Evolutionary conservation across 345 rosid genomes (phyloP).

Genomic region (Dovyalis caffra): DNA sequence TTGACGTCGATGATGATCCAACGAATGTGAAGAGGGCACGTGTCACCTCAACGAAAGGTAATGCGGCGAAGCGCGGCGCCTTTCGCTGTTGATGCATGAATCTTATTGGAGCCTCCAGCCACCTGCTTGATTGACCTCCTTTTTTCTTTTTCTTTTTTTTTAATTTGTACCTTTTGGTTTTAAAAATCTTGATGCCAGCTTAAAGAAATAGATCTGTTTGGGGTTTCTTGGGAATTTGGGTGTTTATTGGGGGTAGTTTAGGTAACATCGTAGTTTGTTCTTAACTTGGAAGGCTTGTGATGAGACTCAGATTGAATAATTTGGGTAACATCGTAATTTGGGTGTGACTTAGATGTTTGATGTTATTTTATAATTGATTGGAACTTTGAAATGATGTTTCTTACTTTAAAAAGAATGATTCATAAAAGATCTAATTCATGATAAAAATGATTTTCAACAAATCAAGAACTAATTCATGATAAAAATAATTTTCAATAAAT

Average conservation of each 20-base stretch:
- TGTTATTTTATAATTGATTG: too few species aligned
- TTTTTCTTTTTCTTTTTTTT: not conserved
- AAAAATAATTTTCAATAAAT: too few species aligned
- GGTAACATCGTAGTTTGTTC: not conserved
- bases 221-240: conserved; percentile 2
- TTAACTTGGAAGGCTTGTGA: not conserved
- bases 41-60: conserved; percentile 33
- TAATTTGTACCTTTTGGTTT: not conserved
- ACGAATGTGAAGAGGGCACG: conserved; percentile 48
- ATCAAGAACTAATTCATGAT: too few species aligned
- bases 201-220: not conserved
- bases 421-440: too few species aligned
- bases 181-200: not conserved
- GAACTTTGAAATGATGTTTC: too few species aligned
- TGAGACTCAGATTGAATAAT: not conserved
- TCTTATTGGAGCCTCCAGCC: conserved; percentile 1
- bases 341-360: too few species aligned
- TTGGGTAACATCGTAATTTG: too few species aligned
- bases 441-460: too few species aligned
- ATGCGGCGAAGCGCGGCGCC: conserved; percentile 36
- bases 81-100: conserved; percentile 29
- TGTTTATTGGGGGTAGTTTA: not conserved
- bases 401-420: too few species aligned
- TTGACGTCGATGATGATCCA: conserved; percentile 25
- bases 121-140: too few species aligned